Evolutionary conservation across 176 grass and related monocot species (phyloP), one percentile per base, ranked within the genome.

Genomic region (Oryza rufipogon): DNA sequence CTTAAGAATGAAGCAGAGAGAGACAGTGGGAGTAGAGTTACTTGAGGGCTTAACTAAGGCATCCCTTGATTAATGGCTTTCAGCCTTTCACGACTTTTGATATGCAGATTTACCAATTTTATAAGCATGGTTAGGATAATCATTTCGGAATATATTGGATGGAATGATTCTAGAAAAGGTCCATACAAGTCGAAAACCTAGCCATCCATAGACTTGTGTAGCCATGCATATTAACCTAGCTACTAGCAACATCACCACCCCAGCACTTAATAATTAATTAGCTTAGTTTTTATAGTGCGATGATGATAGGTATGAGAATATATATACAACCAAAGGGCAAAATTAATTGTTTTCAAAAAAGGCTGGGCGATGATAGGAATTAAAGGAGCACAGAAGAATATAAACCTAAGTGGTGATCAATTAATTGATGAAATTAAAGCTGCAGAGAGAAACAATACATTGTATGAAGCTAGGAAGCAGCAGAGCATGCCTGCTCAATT

Each of bases 11-110:
- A 45, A 16, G 74, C 39, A 82, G 14, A 41, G 16, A 81, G 36
- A 69, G 45, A 86, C 77, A 75, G 17, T 30, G 6, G 26, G 36
- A 20, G 15, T 19, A n/a, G 65, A 32, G 12, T 68, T 73, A 44
- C 71, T n/a, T 38, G 77, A 38, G 22, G 66, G 66, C 83, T 38
- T 77, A 41, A 41, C 26, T 77, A 41, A 41, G 66, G 73, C 83
- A 78, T 89, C 66, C 78, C 83, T 77, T 76, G 83, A 81, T 66
- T 81, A 85, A 65, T 77, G 83, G 88, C 88, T 90, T 90, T 90
- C 76, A 19, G 83, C 83, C 88, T 90, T 90, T 90, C 76, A 19
- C 83, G 63, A 34, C 77, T 89, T 85, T 89, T 56, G 7, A 85
- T 80, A 84, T 12, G 46, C 16, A 67, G 34, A 80, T 74, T 47